Conservation (phyloP, 2,329 filamentous ascomycete genomes). For the Aureobasidium leucospermi region DNA sequence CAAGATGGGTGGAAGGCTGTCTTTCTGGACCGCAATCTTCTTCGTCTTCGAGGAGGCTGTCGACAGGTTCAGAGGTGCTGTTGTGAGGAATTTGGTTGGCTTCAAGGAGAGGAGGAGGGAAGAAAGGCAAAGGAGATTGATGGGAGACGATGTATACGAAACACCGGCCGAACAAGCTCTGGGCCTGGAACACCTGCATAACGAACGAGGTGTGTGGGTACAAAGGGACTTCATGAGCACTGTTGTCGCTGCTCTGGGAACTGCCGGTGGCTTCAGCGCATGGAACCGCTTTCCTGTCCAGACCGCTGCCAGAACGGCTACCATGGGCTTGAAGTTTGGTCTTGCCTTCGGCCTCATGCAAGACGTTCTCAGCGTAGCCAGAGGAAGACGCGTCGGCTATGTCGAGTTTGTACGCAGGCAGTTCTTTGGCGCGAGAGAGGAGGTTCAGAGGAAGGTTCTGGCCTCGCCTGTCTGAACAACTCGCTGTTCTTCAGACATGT, state of each 20-base stretch:
- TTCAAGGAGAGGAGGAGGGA: constrained; percentile 31
- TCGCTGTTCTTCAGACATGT: not conserved
- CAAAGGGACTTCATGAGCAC: constrained; percentile 71
- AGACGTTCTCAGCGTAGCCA: constrained; percentile 61
- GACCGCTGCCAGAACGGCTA: constrained; percentile 56
- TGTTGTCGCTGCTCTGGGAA: constrained; percentile 71
- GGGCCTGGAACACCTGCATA: constrained; percentile 18
- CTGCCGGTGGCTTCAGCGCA: constrained; percentile 79
- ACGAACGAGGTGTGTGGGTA: constrained; percentile 23
- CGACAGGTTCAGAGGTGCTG: constrained; percentile 64
- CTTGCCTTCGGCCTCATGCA: constrained; percentile 74
- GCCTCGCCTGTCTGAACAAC: not conserved
- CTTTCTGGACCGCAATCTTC: constrained; percentile 67
- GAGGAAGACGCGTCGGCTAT: constrained; percentile 68
- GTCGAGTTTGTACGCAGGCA: constrained; percentile 50
- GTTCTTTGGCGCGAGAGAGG: constrained; percentile 18
- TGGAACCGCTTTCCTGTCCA: constrained; percentile 76
- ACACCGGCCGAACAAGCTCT: constrained; percentile 19
- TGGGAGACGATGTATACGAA: constrained; percentile 25
- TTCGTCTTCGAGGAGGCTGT: constrained; percentile 79
- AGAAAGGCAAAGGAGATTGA: constrained; percentile 25
- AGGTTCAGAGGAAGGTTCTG: not conserved
- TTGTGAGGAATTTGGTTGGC: constrained; percentile 37
- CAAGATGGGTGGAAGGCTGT: constrained; percentile 63
- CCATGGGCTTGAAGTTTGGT: constrained; percentile 70